Evolutionary conservation across 2,329 filamentous ascomycete species (phyloP).

Genomic region (Phyllosticta citriasiana): DNA sequence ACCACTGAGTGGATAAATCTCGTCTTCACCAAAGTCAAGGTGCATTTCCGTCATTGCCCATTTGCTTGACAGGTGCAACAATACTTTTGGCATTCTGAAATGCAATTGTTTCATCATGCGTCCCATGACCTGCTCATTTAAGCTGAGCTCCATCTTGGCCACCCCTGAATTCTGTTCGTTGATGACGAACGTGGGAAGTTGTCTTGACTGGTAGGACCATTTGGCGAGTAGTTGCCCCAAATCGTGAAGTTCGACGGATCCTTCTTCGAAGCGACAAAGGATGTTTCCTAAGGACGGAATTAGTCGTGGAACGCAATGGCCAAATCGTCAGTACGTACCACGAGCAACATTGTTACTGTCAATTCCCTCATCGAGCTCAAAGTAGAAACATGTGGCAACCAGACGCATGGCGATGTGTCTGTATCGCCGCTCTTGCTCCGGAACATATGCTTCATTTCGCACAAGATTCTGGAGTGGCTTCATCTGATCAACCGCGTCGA

Average conservation of each 20-base stretch:
- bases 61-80: not conserved
- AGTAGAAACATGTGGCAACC: constrained; percentile 17
- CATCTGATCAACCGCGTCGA: constrained; percentile 10
- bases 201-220: not conserved
- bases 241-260: constrained; percentile 7
- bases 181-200: constrained; percentile 8
- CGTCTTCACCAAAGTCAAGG: not conserved
- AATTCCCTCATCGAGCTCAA: constrained; percentile 8
- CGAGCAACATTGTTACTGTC: not conserved
- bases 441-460: not conserved
- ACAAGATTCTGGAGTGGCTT: constrained; percentile 3
- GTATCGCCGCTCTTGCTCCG: constrained; percentile 5
- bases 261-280: constrained; percentile 12
- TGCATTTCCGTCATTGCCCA: not conserved
- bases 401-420: constrained; percentile 11
- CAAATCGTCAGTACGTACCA: not conserved
- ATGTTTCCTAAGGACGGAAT: constrained; percentile 11
- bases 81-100: not conserved
- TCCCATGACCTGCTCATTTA: not conserved
- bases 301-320: not conserved
- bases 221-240: constrained; percentile 10
- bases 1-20: constrained; percentile 1
- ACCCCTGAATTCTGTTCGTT: not conserved
- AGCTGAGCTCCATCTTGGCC: not conserved
- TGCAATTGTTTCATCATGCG: not conserved